Evolutionary conservation across 768 basidiomycete genomes (phyloP).

Genomic region (Pleurotus salmoneostramineus): DNA sequence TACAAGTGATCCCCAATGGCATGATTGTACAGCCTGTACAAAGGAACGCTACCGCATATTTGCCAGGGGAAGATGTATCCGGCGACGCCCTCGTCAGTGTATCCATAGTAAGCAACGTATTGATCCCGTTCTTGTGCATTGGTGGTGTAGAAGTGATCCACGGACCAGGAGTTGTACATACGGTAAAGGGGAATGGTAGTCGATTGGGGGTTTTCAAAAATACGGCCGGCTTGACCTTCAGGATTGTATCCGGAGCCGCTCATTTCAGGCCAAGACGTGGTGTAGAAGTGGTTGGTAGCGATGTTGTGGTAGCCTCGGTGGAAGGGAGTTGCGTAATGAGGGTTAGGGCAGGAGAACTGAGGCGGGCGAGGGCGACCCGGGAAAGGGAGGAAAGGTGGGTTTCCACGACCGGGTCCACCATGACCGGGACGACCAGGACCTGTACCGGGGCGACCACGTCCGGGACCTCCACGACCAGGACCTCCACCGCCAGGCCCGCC

Average conservation of each 20-base stretch:
- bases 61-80: constrained; percentile 11
- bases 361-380: not conserved
- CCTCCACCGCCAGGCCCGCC: not conserved
- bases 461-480: not conserved
- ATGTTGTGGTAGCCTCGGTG: not conserved
- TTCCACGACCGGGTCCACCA: not conserved
- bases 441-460: not conserved
- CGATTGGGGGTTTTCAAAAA: constrained; percentile 7
- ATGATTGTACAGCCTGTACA: constrained; percentile 2
- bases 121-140: constrained; percentile 9
- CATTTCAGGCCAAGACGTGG: not conserved
- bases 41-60: constrained; percentile 2
- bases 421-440: not conserved
- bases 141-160: constrained; percentile 13
- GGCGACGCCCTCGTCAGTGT: constrained; percentile 8
- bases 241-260: not conserved
- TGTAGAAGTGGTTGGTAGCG: constrained; percentile 7
- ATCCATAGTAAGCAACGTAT: constrained; percentile 3
- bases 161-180: constrained; percentile 7
- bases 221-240: not conserved
- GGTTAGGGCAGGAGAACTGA: constrained; percentile 2
- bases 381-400: not conserved
- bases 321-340: not conserved
- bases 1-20: not conserved
- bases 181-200: constrained; percentile 12